Base-by-base conservation (phyloP, 257 asterid species). In the Echium plantagineum region DNA sequence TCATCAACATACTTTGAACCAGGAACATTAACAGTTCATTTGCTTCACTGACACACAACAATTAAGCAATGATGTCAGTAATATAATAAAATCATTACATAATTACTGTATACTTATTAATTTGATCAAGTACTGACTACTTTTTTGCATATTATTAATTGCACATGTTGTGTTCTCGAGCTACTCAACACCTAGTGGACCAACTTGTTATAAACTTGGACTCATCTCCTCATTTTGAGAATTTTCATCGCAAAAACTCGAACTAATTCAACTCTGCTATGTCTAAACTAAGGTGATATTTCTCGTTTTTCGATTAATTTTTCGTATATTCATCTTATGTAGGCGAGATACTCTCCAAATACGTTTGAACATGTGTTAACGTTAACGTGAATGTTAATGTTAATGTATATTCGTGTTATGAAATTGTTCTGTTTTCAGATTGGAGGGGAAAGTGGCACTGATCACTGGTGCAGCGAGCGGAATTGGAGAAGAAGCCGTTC, bases 381-480 rank as follows among this genome's bases (percentile, higher is more conserved):
- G 9, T 31, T 31, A 7, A 5, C 6, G 38, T 7, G n/a, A n/a
- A 31, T 31, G 38, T 31, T 31, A 31, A 31, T 31, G 38, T 31
- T 31, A 7, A 31, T n/a, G n/a, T n/a, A n/a, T n/a, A n/a, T n/a
- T n/a, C n/a, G n/a, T n/a, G n/a, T n/a, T n/a, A n/a, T n/a, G n/a
- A n/a, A n/a, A n/a, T 35, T 3, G 5, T 28, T 28, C 5, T 28
- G 32, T 1, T 24, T 42, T 42, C 49, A 55, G 89, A 77, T 69
- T 85, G 84, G 81, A 77, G 55, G 88, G 90, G 2, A 85, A 85
- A 60, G 86, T 85, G 5, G 94, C 94, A 5, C 57, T 85, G 21
- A 75, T 85, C 71, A 85, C 94, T 12, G 94, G 90, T 51, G 94
- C 76, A 28, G 90, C 94, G 35, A 85, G 94, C 71, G 94, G 94